Evolutionary conservation across 2,329 filamentous ascomycete species (phyloP).

Genomic region (Cadophora sp.): DNA sequence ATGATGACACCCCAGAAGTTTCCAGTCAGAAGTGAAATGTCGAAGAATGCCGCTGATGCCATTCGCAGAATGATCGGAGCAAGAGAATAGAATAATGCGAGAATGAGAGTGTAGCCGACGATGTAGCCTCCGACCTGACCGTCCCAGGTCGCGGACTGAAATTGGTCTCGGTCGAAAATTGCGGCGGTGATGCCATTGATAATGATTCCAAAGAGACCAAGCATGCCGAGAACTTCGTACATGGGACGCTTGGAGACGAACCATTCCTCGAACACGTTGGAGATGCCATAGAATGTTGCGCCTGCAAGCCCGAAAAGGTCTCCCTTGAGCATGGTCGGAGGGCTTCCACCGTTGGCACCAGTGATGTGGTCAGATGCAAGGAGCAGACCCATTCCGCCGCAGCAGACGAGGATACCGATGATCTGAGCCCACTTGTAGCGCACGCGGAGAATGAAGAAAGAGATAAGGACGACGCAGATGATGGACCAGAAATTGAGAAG

Average conservation of each 20-base stretch:
- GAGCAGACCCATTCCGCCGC: conserved; percentile 86
- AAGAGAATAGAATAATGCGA: conserved; percentile 85
- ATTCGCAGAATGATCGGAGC: conserved; percentile 90
- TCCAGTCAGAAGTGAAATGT: conserved; percentile 90
- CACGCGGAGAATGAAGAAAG: conserved; percentile 81
- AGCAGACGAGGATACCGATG: conserved; percentile 85
- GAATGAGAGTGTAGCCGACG: conserved; percentile 84
- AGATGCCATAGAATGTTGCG: conserved; percentile 88
- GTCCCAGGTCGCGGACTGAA: conserved; percentile 70
- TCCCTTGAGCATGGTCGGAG: conserved; percentile 80
- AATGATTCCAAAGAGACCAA: conserved; percentile 85
- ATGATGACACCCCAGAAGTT: conserved; percentile 99
- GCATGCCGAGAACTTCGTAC: conserved; percentile 92
- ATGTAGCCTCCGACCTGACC: conserved; percentile 78
- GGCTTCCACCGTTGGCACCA: conserved; percentile 71
- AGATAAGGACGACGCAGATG: conserved; percentile 86
- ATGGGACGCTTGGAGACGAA: conserved; percentile 85
- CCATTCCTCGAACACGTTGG: conserved; percentile 94
- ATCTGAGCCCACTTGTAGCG: conserved; percentile 91
- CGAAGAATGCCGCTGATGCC: conserved; percentile 92
- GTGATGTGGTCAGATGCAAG: conserved; percentile 88
- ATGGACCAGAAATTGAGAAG: conserved; percentile 99
- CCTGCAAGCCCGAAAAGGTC: conserved; percentile 91
- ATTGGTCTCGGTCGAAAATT: conserved; percentile 85
- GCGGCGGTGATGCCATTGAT: conserved; percentile 92